Conservation (phyloP, 805 yeast species). For the Ogataea naganishii region DNA sequence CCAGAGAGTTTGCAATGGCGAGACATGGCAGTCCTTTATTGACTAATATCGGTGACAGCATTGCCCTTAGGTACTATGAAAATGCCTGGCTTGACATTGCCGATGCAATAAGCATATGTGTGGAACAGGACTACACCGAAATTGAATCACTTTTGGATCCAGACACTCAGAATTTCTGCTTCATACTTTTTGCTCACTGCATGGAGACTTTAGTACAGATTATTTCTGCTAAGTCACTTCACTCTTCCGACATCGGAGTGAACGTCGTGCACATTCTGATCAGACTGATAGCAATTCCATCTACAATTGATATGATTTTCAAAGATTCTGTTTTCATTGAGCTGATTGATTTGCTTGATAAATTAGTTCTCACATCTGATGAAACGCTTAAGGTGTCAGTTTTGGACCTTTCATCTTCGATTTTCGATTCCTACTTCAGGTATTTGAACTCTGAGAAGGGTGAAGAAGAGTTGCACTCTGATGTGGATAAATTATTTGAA, state of each 20-base stretch:
- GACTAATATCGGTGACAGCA: slow-evolving; percentile 30
- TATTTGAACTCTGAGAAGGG: slow-evolving; percentile 25
- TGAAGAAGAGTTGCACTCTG: slow-evolving; percentile 37
- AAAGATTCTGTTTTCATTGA: slow-evolving; percentile 67
- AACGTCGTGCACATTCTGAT: too few relatives aligned
- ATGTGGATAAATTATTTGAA: slow-evolving; percentile 78
- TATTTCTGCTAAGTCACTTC: too few relatives aligned
- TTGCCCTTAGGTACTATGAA: slow-evolving; percentile 38
- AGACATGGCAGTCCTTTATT: slow-evolving; percentile 37
- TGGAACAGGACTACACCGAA: slow-evolving; percentile 38
- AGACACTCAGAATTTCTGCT: slow-evolving; percentile 59
- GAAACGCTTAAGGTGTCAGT: slow-evolving; percentile 35
- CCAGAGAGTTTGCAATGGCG: slow-evolving; percentile 66
- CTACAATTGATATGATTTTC: slow-evolving; percentile 51
- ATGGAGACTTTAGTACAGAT: slow-evolving; percentile 57
- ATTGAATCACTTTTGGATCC: slow-evolving; percentile 42
- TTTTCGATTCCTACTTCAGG: slow-evolving; percentile 38
- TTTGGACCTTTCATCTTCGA: slow-evolving; percentile 34
- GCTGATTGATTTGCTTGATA: slow-evolving; percentile 64
- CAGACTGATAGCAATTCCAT: too few relatives aligned
- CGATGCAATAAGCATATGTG: slow-evolving; percentile 61
- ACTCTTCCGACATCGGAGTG: too few relatives aligned
- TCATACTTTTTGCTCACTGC: slow-evolving; percentile 77
- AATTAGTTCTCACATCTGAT: slow-evolving; percentile 54
- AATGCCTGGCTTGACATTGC: slow-evolving; percentile 70